These are phyloP conservation scores for Dryadomyces sulphureus DNA, from an alignment of 2,329 filamentous ascomycete genomes.

Conservation along the genomic window DNA sequence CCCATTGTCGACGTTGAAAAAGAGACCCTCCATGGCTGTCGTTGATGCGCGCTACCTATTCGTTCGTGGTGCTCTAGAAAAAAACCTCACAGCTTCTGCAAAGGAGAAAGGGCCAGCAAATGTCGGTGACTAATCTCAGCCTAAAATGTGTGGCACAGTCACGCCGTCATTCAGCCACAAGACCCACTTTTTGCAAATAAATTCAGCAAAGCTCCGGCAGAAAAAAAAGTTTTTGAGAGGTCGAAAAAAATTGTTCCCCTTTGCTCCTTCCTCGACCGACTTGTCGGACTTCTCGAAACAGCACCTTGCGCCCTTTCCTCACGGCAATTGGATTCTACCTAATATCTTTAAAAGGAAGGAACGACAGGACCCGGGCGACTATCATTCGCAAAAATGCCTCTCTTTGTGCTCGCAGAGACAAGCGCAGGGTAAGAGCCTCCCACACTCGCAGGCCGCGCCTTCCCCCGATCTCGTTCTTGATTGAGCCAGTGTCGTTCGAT, in stretches of 20 bases:
- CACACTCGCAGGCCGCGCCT: not conserved
- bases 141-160: not conserved
- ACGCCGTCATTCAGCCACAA: not conserved
- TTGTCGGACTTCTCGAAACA: conserved; percentile 6
- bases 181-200: not conserved
- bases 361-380: not conserved
- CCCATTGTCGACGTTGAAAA: conserved; percentile 92
- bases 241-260: conserved; percentile 11
- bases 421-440: conserved; percentile 54
- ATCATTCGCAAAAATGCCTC: conserved; percentile 47
- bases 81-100: conserved; percentile 1
- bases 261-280: conserved; percentile 5
- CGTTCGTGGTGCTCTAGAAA: no score
- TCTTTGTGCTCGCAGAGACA: conserved; percentile 89
- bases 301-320: not conserved
- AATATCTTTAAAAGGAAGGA: not conserved
- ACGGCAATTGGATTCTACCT: not conserved
- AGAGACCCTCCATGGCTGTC: conserved; percentile 66
- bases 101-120: not conserved
- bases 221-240: conserved; percentile 12
- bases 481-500: no score
- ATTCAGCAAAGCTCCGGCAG: conserved; percentile 9
- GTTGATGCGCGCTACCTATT: conserved; percentile 5
- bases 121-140: not conserved
- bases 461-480: not conserved